These are phyloP conservation scores for Dissophora ornata DNA, from an alignment of 192 early-diverging fungal genomes.

Conservation along the genomic window DNA sequence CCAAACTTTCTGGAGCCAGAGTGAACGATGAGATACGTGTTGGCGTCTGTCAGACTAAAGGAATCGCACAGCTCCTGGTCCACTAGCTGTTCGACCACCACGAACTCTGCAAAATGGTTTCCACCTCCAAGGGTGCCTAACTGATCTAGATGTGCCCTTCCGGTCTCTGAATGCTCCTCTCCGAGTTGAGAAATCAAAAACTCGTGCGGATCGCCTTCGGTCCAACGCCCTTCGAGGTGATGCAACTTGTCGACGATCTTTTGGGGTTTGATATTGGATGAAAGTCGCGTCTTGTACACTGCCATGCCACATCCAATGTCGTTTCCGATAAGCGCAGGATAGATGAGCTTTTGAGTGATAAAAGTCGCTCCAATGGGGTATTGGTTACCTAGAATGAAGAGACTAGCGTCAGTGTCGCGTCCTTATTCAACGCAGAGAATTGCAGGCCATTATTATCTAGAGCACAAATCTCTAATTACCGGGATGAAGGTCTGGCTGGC, in stretches of 20 bases:
- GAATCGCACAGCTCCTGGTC: slow-evolving; percentile 48
- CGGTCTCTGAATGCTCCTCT: slow-evolving; percentile 47
- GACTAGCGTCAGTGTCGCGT: no score
- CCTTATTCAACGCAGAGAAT: no score
- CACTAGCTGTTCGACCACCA: slow-evolving; percentile 45
- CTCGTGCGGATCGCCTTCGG: slow-evolving; percentile 47
- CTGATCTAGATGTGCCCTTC: slow-evolving; percentile 51
- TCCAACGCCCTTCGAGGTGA: slow-evolving; percentile 58
- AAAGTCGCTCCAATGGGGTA: slow-evolving; percentile 65
- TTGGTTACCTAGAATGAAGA: slow-evolving; percentile 34
- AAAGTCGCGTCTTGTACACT: slow-evolving; percentile 55
- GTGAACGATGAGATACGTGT: slow-evolving; percentile 62
- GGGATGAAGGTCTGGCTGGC: slow-evolving; percentile 68
- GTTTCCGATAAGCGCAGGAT: slow-evolving; percentile 68
- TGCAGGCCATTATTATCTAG: no score
- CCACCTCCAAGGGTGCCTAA: slow-evolving; percentile 69
- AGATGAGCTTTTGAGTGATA: slow-evolving; percentile 55
- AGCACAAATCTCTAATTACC: no score
- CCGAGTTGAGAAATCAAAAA: slow-evolving; percentile 48
- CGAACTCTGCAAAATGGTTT: slow-evolving; percentile 73
- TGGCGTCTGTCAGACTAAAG: slow-evolving; percentile 20
- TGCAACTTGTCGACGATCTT: slow-evolving; percentile 51
- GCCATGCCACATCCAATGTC: slow-evolving; percentile 72
- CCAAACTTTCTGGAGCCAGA: slow-evolving; percentile 68
- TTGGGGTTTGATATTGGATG: slow-evolving; percentile 48